Evolutionary conservation across 163 green algal genomes (phyloP), one percentile per base, ranked within the genome.

Genomic region (Scenedesmus sp.): DNA sequence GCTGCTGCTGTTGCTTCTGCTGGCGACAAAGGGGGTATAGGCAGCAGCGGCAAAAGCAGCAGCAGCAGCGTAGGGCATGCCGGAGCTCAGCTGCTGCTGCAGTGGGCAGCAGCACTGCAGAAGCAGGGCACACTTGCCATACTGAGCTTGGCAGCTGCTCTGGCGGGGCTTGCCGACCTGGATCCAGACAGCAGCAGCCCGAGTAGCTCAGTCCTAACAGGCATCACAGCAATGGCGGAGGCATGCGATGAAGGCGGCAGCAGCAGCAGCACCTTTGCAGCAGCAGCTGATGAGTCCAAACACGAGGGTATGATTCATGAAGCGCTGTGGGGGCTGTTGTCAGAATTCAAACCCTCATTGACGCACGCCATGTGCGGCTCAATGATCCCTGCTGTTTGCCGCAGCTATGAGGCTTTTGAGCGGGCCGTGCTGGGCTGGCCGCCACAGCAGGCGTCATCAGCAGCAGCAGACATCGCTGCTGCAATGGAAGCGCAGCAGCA

Each of bases 31-130:
- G 9, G 12, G n/a, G 23, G 23, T 76, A 7, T 18, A 16, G 54
- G 60, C 84, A 81, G 60, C 34, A 79, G 84, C 59, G 46, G 64
- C 59, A 79, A 18, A n/a, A 60, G 84, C 84, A 88, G 62, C 62
- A 46, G 34, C 34, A 46, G 34, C 34, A 46, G 18, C 66, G 16
- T 16, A 18, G 66, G 7, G 66, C 66, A 7, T 76, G 66, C 66
- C 1, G 59, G 16, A 13, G 7, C 54, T 74, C 3, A 73, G 57
- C 8, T 9, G 12, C 56, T 87, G 18, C 82, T 23, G 23, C 82
- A 73, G 82, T 60, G 26, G 82, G 56, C 55, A 57, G 7, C 23
- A 13, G 10, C 34, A 2, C 81, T 62, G 13, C 81, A 66, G 57
- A 46, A 66, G 52, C 81, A 66, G 16, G 76, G 81, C n/a, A 46